A percentile compares a stretch with the other conserved stretches of the same genome.
Evolutionary conservation across 2,329 filamentous ascomycete genomes (phyloP).

Genomic region (Davidsoniella eucalypti): DNA sequence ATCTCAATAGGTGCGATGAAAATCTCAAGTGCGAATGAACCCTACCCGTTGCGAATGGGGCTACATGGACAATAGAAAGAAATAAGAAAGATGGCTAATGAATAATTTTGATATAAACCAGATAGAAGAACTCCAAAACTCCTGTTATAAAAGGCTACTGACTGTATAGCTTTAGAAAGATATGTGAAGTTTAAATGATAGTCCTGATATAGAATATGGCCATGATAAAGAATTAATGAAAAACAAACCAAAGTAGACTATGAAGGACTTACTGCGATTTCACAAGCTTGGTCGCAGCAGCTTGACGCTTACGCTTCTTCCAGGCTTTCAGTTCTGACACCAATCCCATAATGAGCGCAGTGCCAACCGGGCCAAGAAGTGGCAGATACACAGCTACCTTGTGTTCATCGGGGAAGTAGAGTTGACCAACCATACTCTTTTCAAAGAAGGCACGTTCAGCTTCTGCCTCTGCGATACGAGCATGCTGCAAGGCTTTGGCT

Average conservation of each 20-base stretch:
- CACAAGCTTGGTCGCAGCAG: conserved; percentile 22
- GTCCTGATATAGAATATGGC: background rate
- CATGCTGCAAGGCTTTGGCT: conserved; percentile 56
- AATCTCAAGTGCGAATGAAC: background rate
- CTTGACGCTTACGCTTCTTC: conserved; percentile 31
- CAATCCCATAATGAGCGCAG: conserved; percentile 70
- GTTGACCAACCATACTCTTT: conserved; percentile 95
- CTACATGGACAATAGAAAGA: background rate
- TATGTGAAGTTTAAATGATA: background rate
- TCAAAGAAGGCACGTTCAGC: conserved; percentile 95
- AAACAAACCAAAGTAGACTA: background rate
- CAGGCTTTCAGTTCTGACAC: conserved; percentile 63
- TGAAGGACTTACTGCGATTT: conserved; percentile 19
- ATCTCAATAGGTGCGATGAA: background rate
- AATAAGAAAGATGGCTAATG: background rate
- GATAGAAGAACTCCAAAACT: background rate
- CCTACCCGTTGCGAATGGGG: background rate
- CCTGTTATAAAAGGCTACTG: background rate
- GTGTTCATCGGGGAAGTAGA: conserved; percentile 97
- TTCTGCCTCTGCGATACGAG: conserved; percentile 69
- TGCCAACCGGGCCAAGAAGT: conserved; percentile 74
- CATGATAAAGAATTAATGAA: background rate
- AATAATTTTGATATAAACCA: background rate
- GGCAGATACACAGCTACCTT: conserved; percentile 94
- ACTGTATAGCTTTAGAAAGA: background rate